Percentiles rank a stretch among this genome's conserved stretches.
phyloP scores from a whole-genome alignment of 2,329 filamentous ascomycete species.

The Ophiocordyceps unilateralis region DNA sequence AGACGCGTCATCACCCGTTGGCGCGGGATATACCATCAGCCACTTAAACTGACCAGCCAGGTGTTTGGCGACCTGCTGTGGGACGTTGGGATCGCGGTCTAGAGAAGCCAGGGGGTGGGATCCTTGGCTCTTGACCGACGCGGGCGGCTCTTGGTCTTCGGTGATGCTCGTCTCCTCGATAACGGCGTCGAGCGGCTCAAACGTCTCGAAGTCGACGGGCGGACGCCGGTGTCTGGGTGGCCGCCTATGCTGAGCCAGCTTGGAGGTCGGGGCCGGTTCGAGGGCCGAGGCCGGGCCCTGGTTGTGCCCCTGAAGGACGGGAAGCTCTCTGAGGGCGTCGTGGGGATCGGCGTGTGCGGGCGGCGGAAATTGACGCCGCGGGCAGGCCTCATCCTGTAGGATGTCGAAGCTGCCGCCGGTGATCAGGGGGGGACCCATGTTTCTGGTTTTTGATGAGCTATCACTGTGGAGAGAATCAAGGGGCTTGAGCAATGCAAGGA shows the following conservation, averaged over 20 bases:
- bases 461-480: too few species aligned
- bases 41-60: constrained; percentile 33
- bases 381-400: constrained; percentile 2
- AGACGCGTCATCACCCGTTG: constrained; percentile 2
- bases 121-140: background rate
- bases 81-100: constrained; percentile 8
- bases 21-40: constrained; percentile 22
- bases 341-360: constrained; percentile 2
- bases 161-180: constrained; percentile 10
- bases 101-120: constrained; percentile 10
- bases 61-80: constrained; percentile 22
- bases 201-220: constrained; percentile 13
- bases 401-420: constrained; percentile 3
- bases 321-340: constrained; percentile 11
- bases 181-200: constrained; percentile 16
- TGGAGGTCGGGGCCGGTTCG: constrained; percentile 1
- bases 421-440: background rate
- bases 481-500: background rate
- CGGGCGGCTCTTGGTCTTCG: background rate
- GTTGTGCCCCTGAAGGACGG: constrained; percentile 10
- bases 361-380: background rate
- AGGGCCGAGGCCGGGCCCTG: constrained; percentile 1
- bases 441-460: background rate
- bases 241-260: constrained; percentile 5
- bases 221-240: constrained; percentile 12